A percentile compares a stretch with the other conserved stretches of the same genome.
These are phyloP conservation scores for Areca catechu DNA, from an alignment of 176 grass and related monocot species.

Conservation along the genomic window DNA sequence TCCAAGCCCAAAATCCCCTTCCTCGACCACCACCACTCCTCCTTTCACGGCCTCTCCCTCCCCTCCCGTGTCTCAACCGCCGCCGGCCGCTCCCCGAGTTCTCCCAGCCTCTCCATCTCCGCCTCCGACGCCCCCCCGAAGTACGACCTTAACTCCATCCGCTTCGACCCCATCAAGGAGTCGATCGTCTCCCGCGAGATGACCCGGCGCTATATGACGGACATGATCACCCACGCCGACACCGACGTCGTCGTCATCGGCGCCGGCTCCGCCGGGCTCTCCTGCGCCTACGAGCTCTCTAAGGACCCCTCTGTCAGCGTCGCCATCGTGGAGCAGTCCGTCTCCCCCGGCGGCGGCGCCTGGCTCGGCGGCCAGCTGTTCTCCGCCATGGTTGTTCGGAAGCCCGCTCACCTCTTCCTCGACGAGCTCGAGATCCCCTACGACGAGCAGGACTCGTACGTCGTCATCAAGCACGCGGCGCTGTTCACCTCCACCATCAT, in stretches of 20 bases:
- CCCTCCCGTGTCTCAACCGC: neutral
- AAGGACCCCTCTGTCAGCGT: slow-evolving; percentile 75
- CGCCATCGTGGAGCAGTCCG: slow-evolving; percentile 84
- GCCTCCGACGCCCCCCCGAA: slow-evolving; percentile 35
- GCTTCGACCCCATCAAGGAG: slow-evolving; percentile 79
- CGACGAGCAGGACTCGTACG: slow-evolving; percentile 81
- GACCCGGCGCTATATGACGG: slow-evolving; percentile 92
- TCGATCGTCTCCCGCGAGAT: slow-evolving; percentile 87
- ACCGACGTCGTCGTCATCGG: slow-evolving; percentile 88
- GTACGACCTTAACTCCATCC: slow-evolving; percentile 65
- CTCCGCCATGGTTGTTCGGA: slow-evolving; percentile 95
- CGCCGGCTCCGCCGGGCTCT: slow-evolving; percentile 77
- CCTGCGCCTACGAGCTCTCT: slow-evolving; percentile 93
- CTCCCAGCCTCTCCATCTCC: slow-evolving; percentile 9
- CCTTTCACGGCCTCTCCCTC: slow-evolving; percentile 29
- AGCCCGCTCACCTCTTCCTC: slow-evolving; percentile 85
- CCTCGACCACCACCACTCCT: slow-evolving; percentile 31
- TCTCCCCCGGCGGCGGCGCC: slow-evolving; percentile 86
- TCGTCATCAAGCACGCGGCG: slow-evolving; percentile 81
- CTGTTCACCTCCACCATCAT: slow-evolving; percentile 95
- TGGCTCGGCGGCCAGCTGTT: slow-evolving; percentile 97
- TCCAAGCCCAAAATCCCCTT: slow-evolving; percentile 9
- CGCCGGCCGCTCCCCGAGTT: neutral
- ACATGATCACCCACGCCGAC: slow-evolving; percentile 93
- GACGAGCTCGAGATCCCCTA: slow-evolving; percentile 69